Conservation (phyloP, 2,329 filamentous ascomycete species). For the Didymella exigua region DNA sequence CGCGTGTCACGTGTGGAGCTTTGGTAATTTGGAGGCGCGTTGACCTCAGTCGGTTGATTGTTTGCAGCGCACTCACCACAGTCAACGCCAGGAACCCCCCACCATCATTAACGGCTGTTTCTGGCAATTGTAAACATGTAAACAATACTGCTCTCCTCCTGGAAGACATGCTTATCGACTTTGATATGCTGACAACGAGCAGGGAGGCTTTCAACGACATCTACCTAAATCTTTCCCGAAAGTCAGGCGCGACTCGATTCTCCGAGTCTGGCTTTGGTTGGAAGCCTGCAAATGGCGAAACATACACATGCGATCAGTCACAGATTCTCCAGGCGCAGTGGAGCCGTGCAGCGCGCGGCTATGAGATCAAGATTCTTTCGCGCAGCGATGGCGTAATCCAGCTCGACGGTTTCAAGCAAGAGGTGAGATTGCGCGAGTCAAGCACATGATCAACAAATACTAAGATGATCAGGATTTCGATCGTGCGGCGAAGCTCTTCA, state of each 20-base stretch:
- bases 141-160: not conserved
- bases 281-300: constrained; percentile 88
- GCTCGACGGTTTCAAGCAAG: constrained; percentile 91
- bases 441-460: not conserved
- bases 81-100: constrained; percentile 5
- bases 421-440: constrained; percentile 55
- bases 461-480: constrained; percentile 74
- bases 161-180: not conserved
- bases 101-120: not conserved
- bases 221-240: constrained; percentile 92
- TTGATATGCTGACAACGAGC: constrained; percentile 13
- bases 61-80: not conserved
- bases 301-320: constrained; percentile 87
- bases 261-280: constrained; percentile 94
- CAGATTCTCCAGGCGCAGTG: constrained; percentile 90
- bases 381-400: constrained; percentile 86
- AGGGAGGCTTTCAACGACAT: constrained; percentile 97
- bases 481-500: constrained; percentile 88
- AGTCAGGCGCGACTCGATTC: constrained; percentile 90
- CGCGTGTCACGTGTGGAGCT: constrained; percentile 6
- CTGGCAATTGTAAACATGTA: constrained; percentile 13
- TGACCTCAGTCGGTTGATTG: not conserved
- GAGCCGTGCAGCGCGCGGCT: constrained; percentile 91
- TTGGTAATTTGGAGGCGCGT: not conserved
- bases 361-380: constrained; percentile 89